Percentiles rank a stretch among this genome's conserved stretches.
Conservation (phyloP, 495 filamentous ascomycete species). For the Penicillium turbatum region DNA sequence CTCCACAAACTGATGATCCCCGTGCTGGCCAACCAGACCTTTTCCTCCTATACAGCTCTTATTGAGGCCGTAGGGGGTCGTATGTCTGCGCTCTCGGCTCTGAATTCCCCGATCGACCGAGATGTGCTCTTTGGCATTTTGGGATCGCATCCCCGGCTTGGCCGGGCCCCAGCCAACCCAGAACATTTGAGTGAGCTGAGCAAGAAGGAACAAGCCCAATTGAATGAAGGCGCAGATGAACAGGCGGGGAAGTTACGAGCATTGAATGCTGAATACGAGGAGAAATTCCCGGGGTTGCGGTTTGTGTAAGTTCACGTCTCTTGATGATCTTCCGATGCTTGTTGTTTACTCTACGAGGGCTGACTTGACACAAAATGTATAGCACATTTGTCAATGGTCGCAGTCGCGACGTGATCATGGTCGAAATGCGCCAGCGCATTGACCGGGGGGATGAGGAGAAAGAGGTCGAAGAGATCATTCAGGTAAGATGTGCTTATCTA, state of each 20-base stretch:
- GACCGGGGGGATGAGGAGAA: conserved; percentile 56
- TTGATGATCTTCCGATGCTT: too few species aligned
- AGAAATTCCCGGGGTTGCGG: conserved; percentile 72
- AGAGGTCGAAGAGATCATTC: conserved; percentile 72
- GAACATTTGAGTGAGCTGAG: conserved; percentile 67
- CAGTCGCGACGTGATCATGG: conserved; percentile 67
- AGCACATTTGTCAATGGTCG: conserved; percentile 88
- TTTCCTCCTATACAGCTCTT: conserved; percentile 56
- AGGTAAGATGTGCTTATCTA: conserved; percentile 47
- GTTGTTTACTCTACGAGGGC: conserved; percentile 2
- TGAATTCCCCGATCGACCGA: conserved; percentile 47
- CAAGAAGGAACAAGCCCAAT: conserved; percentile 70
- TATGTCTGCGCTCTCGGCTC: conserved; percentile 47
- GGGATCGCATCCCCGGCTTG: conserved; percentile 83
- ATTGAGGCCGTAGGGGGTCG: conserved; percentile 55
- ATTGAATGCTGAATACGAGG: conserved; percentile 81
- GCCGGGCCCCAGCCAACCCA: conserved; percentile 57
- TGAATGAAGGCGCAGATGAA: conserved; percentile 53
- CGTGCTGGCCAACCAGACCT: conserved; percentile 57
- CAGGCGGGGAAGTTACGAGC: conserved; percentile 42
- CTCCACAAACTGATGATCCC: conserved; percentile 69
- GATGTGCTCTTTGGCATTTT: conserved; percentile 65
- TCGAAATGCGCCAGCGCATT: conserved; percentile 79
- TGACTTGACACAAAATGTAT: conserved; percentile 9
- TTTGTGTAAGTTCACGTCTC: conserved; percentile 72